Evolutionary conservation across 176 grass and related monocot genomes (phyloP).

Genomic region (Musa schizocarpa): DNA sequence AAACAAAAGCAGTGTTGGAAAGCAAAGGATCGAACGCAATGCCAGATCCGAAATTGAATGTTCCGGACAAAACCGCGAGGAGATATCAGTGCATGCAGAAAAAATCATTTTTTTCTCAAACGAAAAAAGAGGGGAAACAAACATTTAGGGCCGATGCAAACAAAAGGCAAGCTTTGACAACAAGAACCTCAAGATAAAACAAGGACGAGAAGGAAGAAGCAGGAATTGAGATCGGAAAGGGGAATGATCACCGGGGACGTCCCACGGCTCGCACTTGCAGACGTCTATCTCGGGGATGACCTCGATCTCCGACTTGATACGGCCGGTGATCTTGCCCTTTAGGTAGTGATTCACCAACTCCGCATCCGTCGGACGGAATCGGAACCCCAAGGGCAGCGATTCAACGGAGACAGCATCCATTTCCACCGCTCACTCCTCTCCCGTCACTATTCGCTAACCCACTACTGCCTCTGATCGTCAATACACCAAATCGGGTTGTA

Average conservation of each 20-base stretch:
- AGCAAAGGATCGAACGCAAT: background rate
- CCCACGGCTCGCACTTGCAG: conserved; percentile 51
- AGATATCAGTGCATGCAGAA: background rate
- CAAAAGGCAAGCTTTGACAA: background rate
- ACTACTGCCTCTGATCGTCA: no score
- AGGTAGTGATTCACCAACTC: conserved; percentile 66
- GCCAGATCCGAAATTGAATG: background rate
- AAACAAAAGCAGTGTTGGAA: no score
- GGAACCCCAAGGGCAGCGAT: conserved; percentile 46
- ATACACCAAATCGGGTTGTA: no score
- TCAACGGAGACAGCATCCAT: background rate
- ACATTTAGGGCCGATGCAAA: background rate
- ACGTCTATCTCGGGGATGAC: conserved; percentile 51
- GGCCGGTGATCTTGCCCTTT: conserved; percentile 48
- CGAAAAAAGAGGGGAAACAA: background rate
- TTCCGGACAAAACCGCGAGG: background rate
- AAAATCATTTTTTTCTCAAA: background rate
- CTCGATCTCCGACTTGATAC: conserved; percentile 26
- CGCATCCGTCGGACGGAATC: conserved; percentile 53
- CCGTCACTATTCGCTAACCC: no score
- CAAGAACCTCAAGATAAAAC: background rate
- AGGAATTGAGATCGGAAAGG: background rate
- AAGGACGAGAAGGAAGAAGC: background rate
- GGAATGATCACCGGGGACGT: conserved; percentile 32
- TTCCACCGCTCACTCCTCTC: background rate